Conservation (phyloP, 257 asterid genomes). For the Apocynum venetum region DNA sequence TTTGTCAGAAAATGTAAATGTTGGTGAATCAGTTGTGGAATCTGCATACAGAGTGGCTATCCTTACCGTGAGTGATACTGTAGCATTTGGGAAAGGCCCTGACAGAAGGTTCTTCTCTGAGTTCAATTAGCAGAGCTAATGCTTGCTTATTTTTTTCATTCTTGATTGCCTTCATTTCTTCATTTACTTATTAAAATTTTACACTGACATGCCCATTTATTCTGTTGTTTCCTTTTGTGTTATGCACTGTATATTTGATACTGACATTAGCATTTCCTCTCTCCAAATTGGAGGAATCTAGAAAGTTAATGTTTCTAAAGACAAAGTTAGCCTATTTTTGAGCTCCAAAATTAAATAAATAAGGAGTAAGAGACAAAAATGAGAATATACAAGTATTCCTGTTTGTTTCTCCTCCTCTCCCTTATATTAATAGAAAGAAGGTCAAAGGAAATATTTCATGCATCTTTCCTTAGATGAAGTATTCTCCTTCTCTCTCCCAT, state of each 20-base stretch:
- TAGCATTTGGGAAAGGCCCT: slow-evolving; percentile 73
- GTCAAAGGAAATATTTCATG: neutral
- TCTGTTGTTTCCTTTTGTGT: neutral
- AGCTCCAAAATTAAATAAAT: neutral
- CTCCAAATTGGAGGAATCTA: neutral
- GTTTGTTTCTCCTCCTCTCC: neutral
- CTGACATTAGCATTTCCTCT: neutral
- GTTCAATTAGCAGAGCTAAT: neutral
- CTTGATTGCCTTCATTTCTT: neutral
- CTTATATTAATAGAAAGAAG: neutral
- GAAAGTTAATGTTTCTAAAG: neutral
- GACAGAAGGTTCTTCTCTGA: slow-evolving; percentile 63
- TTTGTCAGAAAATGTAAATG: slow-evolving; percentile 20
- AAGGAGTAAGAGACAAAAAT: neutral
- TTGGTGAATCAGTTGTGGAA: slow-evolving; percentile 28
- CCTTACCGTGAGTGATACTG: slow-evolving; percentile 90
- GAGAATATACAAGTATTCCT: neutral
- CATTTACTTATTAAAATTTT: neutral
- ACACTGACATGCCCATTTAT: neutral
- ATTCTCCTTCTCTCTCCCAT: neutral
- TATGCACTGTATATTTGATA: neutral
- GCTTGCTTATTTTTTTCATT: neutral
- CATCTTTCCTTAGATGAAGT: neutral
- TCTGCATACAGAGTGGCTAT: slow-evolving; percentile 65
- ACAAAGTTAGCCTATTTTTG: neutral